These are phyloP conservation scores for Pneumocystis jirovecii DNA, from an alignment of 1,139 yeast species.

Conservation along the genomic window DNA sequence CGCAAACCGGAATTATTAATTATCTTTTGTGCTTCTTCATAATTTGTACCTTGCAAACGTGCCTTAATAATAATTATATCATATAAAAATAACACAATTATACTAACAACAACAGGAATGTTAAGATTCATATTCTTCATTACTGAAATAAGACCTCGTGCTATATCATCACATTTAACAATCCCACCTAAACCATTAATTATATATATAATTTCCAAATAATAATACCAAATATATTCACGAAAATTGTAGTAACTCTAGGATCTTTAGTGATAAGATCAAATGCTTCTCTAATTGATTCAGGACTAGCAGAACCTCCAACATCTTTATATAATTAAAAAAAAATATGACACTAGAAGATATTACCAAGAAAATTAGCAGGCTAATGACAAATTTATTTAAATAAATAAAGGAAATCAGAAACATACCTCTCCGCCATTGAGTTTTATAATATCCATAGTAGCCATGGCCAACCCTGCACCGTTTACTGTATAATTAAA, in stretches of 20 bases:
- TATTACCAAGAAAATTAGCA: slow-evolving; percentile 63
- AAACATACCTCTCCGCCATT: slow-evolving; percentile 68
- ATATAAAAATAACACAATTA: not conserved
- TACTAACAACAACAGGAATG: slow-evolving; percentile 37
- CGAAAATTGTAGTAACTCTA: slow-evolving; percentile 88
- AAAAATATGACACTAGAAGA: not conserved
- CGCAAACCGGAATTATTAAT: slow-evolving; percentile 81
- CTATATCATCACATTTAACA: slow-evolving; percentile 97
- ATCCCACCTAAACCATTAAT: slow-evolving; percentile 41
- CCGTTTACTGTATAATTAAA: slow-evolving; percentile 51
- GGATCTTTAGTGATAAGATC: slow-evolving; percentile 79
- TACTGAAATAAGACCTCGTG: slow-evolving; percentile 90
- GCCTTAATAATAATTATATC: slow-evolving; percentile 47
- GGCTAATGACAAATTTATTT: slow-evolving; percentile 30
- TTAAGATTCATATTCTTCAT: slow-evolving; percentile 77
- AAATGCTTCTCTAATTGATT: slow-evolving; percentile 94
- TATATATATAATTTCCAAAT: not conserved
- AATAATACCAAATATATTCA: slow-evolving; percentile 74
- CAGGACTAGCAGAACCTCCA: slow-evolving; percentile 99
- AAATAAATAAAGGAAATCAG: not conserved
- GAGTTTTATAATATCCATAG: slow-evolving; percentile 97
- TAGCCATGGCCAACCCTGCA: slow-evolving; percentile 99
- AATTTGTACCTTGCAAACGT: slow-evolving; percentile 96
- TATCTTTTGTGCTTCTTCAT: slow-evolving; percentile 75
- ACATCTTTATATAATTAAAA: slow-evolving; percentile 40